Conservation (phyloP, 805 yeast genomes). For the Candida orba region DNA sequence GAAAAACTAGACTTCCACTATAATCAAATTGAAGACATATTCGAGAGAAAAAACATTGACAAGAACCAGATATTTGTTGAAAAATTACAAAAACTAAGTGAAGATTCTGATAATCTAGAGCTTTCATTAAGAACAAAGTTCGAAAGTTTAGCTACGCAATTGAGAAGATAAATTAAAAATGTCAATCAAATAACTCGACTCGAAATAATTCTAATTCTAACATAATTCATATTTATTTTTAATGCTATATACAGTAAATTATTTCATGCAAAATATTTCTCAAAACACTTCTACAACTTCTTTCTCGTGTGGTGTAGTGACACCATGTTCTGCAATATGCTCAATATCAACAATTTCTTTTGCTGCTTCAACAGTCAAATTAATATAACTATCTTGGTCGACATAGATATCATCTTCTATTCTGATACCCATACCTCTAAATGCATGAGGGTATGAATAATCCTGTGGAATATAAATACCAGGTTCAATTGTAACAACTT, state of each 20-base stretch:
- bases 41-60: constrained; percentile 10
- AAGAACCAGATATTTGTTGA: constrained; percentile 11
- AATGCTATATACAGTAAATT: background rate
- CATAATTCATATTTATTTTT: background rate
- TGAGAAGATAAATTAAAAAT: background rate
- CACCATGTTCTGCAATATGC: constrained; percentile 52
- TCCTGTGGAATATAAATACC: constrained; percentile 85
- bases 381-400: constrained; percentile 50
- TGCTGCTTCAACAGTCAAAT: constrained; percentile 73
- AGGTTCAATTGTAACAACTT: constrained; percentile 92
- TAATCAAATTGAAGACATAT: constrained; percentile 9
- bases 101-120: constrained; percentile 17
- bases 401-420: constrained; percentile 91
- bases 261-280: background rate
- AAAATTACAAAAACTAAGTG: constrained; percentile 15
- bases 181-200: background rate
- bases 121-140: constrained; percentile 5
- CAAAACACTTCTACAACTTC: constrained; percentile 30
- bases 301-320: constrained; percentile 39
- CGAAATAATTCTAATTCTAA: too few relatives aligned
- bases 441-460: constrained; percentile 63
- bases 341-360: constrained; percentile 85
- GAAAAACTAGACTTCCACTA: constrained; percentile 10
- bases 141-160: background rate
- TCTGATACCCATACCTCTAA: constrained; percentile 85